Base-by-base conservation (phyloP, 2,329 filamentous ascomycete genomes). In the Daldinia eschscholtzii region DNA sequence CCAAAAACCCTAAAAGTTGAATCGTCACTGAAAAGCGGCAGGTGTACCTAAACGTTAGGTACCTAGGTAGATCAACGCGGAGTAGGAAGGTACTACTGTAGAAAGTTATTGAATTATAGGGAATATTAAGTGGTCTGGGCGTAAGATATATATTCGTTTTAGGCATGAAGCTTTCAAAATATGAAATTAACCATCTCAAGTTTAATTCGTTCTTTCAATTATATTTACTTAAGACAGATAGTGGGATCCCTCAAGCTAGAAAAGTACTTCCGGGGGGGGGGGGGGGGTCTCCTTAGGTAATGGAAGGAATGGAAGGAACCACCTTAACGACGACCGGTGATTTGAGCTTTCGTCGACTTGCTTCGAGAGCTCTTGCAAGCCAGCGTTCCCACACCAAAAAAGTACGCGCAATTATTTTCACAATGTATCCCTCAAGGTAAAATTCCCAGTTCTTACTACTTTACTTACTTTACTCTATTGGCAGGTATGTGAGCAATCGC, bases 401-500 rank as follows among this genome's bases (percentile, higher is more conserved):
- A 13, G 23, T 20, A 26, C 7, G 39, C 58, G 61, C 61, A 28
- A n/a, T 57, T 57, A 62, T 53, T 23, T 23, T 66, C 72, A 75
- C 64, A 59, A 80, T 81, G 79, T 76, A 79, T 74, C 76, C 78
- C 62, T 75, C 79, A 74, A 76, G 79, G 79, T 80, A 55, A 35
- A 35, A 28, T 18, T 23, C 7, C 13, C 20, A 23, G 35, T 4
- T 35, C n/a, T 2, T 4, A 1, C 6, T 39, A 6, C 3, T 39
- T n/a, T n/a, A n/a, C n/a, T n/a, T n/a, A n/a, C n/a, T n/a, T n/a
- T 18, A 55, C 23, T 37, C n/a, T n/a, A 37, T 33, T 9, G 7
- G 7, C 10, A 26, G 23, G 46, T 13, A 15, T n/a, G 20, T 12
- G 6, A 15, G 28, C 46, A 69, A 44, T 53, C 13, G 33, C 67